A percentile compares a stretch with the other conserved stretches of the same genome.
phyloP scores from a whole-genome alignment of 345 rosid species.

The Crucihimalaya himalaica region DNA sequence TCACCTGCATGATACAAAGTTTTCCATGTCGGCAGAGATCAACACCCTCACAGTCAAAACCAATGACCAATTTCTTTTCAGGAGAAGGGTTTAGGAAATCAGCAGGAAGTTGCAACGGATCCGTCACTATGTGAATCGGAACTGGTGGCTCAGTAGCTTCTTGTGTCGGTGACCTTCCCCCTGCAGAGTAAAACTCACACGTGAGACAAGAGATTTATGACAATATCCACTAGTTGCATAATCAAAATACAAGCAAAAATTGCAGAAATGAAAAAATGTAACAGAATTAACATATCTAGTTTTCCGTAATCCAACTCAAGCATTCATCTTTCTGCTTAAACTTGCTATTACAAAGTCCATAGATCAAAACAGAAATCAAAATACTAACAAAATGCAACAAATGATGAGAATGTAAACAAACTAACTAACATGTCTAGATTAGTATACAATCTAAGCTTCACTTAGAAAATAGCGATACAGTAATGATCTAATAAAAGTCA shows the following conservation, averaged over 20 bases:
- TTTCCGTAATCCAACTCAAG: neutral
- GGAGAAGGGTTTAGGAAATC: constrained; percentile 78
- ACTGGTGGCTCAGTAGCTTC: constrained; percentile 52
- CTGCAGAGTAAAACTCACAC: constrained; percentile 34
- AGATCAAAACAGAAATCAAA: too few relatives aligned
- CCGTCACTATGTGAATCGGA: constrained; percentile 67
- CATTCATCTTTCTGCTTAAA: neutral
- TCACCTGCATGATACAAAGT: constrained; percentile 95
- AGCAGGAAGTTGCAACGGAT: constrained; percentile 74
- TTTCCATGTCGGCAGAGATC: constrained; percentile 80
- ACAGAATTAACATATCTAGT: neutral
- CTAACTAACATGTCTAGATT: too few relatives aligned
- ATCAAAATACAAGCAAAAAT: neutral
- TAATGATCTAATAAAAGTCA: neutral
- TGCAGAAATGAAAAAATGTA: neutral
- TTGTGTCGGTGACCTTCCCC: constrained; percentile 49
- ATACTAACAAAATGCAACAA: too few relatives aligned
- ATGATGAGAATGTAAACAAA: too few relatives aligned
- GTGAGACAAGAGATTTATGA: neutral
- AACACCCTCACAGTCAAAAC: constrained; percentile 94
- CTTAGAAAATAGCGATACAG: too few relatives aligned
- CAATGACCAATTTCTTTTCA: constrained; percentile 60
- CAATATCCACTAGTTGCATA: neutral
- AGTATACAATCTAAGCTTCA: too few relatives aligned
- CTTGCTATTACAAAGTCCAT: neutral